Evolutionary conservation across 257 asterid genomes (phyloP), one percentile per base, ranked within the genome.

Genomic region (Solanum piurae): DNA sequence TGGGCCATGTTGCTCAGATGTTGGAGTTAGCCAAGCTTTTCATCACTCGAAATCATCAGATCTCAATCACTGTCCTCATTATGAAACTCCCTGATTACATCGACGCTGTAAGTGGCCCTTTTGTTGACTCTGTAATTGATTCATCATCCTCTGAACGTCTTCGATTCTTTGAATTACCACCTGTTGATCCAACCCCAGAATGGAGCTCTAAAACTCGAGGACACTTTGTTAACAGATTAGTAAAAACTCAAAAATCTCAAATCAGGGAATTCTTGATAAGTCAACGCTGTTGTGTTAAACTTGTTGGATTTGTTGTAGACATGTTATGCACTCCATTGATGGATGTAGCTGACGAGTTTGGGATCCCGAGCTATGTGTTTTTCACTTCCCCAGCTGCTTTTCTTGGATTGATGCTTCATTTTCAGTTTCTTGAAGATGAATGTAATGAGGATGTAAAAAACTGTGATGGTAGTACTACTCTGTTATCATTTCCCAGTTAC

Each of bases 261-360:
- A 94, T 92, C 27, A 85, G 91, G 13, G 90, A 86, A 9, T 93
- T 88, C 86, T 88, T 95, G 73, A 44, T 46, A 46, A 46, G 73
- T 34, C 87, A 89, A 0, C 86, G 72, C 11, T 0, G 42, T 10
- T 18, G 29, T 76, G 44, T 31, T 62, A 86, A 91, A 5, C 85
- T 89, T 2, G 71, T 14, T 69, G 94, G 91, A 7, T 64, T 93
- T 25, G 94, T 94, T 14, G 91, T 88, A 3, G 97, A 95, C 91
- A 95, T 94, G 98, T 74, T 94, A 9, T 92, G 93, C 88, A 92
- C 97, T 80, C 85, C 92, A 55, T 91, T 95, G 89, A 95, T 95
- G 66, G 93, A 83, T 9, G 94, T 93, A 14, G 95, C 93, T 1
- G 90, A 85, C 21, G 94, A 95, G 66, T 87, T 93, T 16, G 79